Conservation (phyloP, 345 rosid species). For the Pelargonium nanum region DNA sequence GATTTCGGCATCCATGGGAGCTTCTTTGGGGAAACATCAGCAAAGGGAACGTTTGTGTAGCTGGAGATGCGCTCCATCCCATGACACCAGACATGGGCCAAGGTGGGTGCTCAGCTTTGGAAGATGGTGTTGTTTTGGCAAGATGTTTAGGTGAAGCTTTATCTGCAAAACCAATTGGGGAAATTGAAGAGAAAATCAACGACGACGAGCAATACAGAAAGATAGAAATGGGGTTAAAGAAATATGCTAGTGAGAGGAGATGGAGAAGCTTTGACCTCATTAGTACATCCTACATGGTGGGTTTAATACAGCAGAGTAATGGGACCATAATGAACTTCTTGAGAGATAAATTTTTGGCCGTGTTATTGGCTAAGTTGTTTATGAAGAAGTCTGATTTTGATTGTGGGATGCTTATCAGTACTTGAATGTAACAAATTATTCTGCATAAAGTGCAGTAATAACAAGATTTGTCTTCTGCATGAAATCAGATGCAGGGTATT, state of each 20-base stretch:
- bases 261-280: constrained; percentile 43
- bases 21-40: constrained; percentile 43
- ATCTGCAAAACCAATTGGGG: constrained; percentile 1
- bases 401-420: constrained; percentile 24
- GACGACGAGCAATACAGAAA: constrained; percentile 16
- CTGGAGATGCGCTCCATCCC: constrained; percentile 67
- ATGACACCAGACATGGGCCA: constrained; percentile 70
- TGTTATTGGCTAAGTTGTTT: constrained; percentile 7
- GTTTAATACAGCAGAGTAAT: constrained; percentile 19
- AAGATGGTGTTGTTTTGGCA: constrained; percentile 53
- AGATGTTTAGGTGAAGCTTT: constrained; percentile 53
- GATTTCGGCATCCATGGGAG: constrained; percentile 47
- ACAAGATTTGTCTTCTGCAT: too few species aligned
- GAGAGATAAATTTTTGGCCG: constrained; percentile 13
- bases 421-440: too few species aligned
- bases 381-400: constrained; percentile 17
- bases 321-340: constrained; percentile 18
- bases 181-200: constrained; percentile 9
- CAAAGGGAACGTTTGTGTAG: constrained; percentile 49
- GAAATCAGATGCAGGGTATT: too few species aligned
- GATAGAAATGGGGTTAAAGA: constrained; percentile 27
- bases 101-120: constrained; percentile 61
- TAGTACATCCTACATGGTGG: constrained; percentile 22
- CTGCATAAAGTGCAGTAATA: too few species aligned
- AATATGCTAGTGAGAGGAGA: constrained; percentile 28